These are phyloP conservation scores for Penicillium coprophilum DNA, from an alignment of 495 filamentous ascomycete genomes.

Conservation along the genomic window DNA sequence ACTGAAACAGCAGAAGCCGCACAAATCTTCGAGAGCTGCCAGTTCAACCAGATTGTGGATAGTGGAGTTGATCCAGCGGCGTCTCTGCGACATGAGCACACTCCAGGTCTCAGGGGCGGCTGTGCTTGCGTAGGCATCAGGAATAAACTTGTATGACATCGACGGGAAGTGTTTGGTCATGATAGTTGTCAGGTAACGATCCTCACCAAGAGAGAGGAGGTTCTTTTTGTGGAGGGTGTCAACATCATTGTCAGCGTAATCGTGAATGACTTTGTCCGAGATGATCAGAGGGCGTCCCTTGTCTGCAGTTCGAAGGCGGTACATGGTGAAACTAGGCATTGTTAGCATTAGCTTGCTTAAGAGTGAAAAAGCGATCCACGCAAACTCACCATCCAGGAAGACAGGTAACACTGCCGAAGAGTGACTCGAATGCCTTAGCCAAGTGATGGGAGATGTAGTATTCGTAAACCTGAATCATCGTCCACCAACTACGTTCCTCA, in stretches of 20 bases:
- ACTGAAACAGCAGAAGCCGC: conserved; percentile 98
- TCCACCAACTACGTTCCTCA: conserved; percentile 93
- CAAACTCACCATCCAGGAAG: conserved; percentile 89
- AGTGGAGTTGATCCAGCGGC: conserved; percentile 98
- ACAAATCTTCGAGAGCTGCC: conserved; percentile 83
- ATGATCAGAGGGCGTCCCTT: conserved; percentile 91
- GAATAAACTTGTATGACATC: conserved; percentile 95
- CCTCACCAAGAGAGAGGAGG: conserved; percentile 88
- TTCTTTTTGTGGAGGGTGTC: conserved; percentile 99
- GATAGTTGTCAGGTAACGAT: conserved; percentile 94
- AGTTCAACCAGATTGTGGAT: conserved; percentile 93
- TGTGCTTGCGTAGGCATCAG: conserved; percentile 88
- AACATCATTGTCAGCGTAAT: conserved; percentile 83
- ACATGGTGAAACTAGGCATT: conserved; percentile 87
- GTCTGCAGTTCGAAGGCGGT: conserved; percentile 89
- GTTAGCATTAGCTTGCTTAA: conserved; percentile 31
- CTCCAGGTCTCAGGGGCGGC: conserved; percentile 92
- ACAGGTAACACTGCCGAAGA: conserved; percentile 96
- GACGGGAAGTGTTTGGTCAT: conserved; percentile 97
- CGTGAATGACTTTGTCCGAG: conserved; percentile 77
- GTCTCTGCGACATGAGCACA: conserved; percentile 88
- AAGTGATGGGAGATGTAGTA: conserved; percentile 97
- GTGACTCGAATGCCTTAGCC: conserved; percentile 89
- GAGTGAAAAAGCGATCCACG: background rate
- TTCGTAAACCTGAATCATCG: conserved; percentile 99